Conservation (phyloP, 2,329 filamentous ascomycete genomes). For the Colletotrichum gigasporum region DNA sequence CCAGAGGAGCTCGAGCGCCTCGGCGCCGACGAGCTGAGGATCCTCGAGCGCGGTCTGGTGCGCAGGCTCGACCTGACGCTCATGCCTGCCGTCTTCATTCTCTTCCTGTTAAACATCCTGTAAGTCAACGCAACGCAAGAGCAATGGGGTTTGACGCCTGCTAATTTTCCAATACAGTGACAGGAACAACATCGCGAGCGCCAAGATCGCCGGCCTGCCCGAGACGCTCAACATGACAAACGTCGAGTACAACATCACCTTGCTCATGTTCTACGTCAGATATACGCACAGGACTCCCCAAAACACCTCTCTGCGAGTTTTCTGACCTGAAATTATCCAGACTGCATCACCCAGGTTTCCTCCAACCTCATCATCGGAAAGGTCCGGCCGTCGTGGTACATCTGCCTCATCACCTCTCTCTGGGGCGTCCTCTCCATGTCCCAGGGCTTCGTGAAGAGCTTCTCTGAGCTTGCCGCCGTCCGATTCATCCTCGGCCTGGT, state of each 20-base stretch:
- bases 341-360: constrained; percentile 11
- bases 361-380: constrained; percentile 22
- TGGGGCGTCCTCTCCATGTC: constrained; percentile 18
- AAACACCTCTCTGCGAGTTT: neutral
- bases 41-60: neutral
- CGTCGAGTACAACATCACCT: constrained; percentile 63
- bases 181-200: constrained; percentile 54
- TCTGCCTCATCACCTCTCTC: constrained; percentile 10
- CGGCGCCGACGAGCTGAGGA: neutral
- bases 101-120: constrained; percentile 16
- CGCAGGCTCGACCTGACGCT: neutral
- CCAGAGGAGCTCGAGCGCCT: constrained; percentile 1
- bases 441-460: constrained; percentile 8
- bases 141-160: neutral
- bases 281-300: neutral
- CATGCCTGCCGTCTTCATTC: constrained; percentile 16
- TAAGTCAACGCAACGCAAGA: neutral
- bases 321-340: neutral
- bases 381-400: constrained; percentile 7
- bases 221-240: constrained; percentile 58
- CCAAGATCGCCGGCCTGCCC: constrained; percentile 62
- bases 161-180: constrained; percentile 29
- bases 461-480: constrained; percentile 25
- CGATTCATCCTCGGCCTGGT: constrained; percentile 63
- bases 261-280: constrained; percentile 21